Evolutionary conservation across 805 yeast genomes (phyloP), one percentile per base, ranked within the genome.

Genomic region (Saturnispora kantuleensis): DNA sequence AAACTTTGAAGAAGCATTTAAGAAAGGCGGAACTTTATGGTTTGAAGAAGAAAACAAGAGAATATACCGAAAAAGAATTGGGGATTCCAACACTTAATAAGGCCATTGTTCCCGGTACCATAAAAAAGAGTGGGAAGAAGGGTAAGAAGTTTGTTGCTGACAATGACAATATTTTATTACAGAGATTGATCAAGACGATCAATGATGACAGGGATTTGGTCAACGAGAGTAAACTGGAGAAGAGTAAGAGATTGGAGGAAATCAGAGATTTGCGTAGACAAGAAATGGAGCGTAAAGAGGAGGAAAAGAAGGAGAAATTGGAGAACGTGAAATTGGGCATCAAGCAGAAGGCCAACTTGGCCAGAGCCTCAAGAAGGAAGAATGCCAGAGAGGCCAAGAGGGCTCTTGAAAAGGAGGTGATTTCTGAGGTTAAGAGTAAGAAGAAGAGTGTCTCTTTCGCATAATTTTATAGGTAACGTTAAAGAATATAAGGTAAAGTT

Each of bases 171-270:
- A 57, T 77, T 38, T 71, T 75, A 30, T 57, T 87, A 65, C 76
- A 74, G 51, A 72, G 94, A 62, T 70, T 90, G 48, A 77, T 89
- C 42, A 81, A 79, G 51, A 77, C 82, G 30, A 87, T 93, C 45
- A 88, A 87, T 55, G 95, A 88, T 58, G 76, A 81, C 49, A 72
- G 79, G 51, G 97, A 90, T 50, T 73, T 76, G 36, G 74, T 77
- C 8, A 80, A 82, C 54, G 96, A 89, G 57, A 83, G 95, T 53
- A 93, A 88, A 64, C 69, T 93, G 46, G 98, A 90, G 59, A 86
- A 85, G 58, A 81, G 95, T 0, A 77, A 85, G 58, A 80, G 95
- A 63, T 70, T 93, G 39, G 97, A 90, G 63, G 95, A 85, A 54
- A 76, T 90, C 47, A 74, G 98, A 57, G 96, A 87, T 37, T 68